These are phyloP conservation scores for Hortaea werneckii DNA, from an alignment of 2,329 filamentous ascomycete genomes.

Conservation along the genomic window DNA sequence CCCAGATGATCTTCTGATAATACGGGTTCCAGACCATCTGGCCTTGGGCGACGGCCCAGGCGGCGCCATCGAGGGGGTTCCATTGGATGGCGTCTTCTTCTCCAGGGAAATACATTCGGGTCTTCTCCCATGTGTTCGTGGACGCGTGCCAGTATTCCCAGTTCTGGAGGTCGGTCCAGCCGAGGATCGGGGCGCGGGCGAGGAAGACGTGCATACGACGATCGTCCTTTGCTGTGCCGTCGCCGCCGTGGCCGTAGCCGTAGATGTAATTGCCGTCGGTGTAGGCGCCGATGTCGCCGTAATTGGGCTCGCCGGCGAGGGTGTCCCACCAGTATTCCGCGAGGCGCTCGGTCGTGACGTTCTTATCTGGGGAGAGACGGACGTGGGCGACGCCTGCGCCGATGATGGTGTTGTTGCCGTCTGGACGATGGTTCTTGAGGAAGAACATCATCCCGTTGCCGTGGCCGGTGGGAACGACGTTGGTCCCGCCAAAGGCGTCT, in stretches of 20 bases:
- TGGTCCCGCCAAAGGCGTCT: constrained; percentile 1
- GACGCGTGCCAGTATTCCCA: background rate
- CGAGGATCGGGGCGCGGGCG: background rate
- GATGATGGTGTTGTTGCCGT: background rate
- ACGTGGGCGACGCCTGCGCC: background rate
- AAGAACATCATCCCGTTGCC: background rate
- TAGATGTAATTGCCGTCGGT: constrained; percentile 1
- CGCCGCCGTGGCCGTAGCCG: background rate
- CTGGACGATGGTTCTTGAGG: background rate
- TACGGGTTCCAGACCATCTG: background rate
- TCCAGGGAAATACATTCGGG: background rate
- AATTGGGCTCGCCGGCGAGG: background rate
- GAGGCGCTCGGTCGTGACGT: background rate
- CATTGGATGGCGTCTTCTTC: background rate
- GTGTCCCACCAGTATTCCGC: background rate
- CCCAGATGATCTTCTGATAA: background rate
- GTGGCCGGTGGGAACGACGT: background rate
- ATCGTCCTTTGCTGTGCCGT: background rate
- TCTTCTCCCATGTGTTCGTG: background rate
- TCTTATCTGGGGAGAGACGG: background rate
- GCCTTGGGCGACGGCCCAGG: background rate
- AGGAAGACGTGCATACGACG: background rate
- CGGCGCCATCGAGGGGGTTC: background rate
- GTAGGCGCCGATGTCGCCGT: constrained; percentile 1
- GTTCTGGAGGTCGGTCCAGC: background rate